Percentiles rank a stretch among this genome's conserved stretches.
Evolutionary conservation across 306 rosid genomes (phyloP).

Genomic region (Corylus avellana): DNA sequence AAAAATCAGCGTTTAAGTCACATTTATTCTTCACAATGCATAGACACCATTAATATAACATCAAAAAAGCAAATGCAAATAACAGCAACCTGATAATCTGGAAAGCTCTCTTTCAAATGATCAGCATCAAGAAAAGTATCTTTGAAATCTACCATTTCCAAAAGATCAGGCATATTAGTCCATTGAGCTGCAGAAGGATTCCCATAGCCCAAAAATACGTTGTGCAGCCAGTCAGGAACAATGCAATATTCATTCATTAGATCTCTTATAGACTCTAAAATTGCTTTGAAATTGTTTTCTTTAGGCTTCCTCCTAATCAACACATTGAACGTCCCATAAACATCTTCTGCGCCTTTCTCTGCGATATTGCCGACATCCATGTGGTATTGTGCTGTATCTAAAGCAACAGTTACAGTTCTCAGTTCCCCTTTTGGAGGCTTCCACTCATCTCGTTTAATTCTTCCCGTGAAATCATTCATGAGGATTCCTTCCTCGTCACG

Average conservation of each 20-base stretch:
- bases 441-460: conserved; percentile 93
- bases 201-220: conserved; percentile 88
- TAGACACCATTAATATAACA: conserved; percentile 17
- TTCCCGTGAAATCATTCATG: conserved; percentile 97
- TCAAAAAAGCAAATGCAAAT: conserved; percentile 18
- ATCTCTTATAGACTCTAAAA: conserved; percentile 93
- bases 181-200: conserved; percentile 98
- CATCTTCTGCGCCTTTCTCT: conserved; percentile 88
- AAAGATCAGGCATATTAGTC: conserved; percentile 95
- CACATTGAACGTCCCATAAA: conserved; percentile 85
- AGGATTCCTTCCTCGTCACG: conserved; percentile 92
- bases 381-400: conserved; percentile 97
- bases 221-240: conserved; percentile 97
- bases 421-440: conserved; percentile 97
- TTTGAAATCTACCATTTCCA: conserved; percentile 88
- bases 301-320: conserved; percentile 98
- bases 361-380: conserved; percentile 96
- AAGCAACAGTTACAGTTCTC: conserved; percentile 94
- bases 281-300: conserved; percentile 97
- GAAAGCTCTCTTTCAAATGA: conserved; percentile 76
- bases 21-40: conserved; percentile 17
- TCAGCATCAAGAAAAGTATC: conserved; percentile 88
- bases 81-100: conserved; percentile 67
- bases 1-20: conserved; percentile 16
- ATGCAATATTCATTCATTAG: conserved; percentile 96